Evolutionary conservation across 495 filamentous ascomycete species (phyloP), one percentile per base, ranked within the genome.

Genomic region (Penicillium fimorum): DNA sequence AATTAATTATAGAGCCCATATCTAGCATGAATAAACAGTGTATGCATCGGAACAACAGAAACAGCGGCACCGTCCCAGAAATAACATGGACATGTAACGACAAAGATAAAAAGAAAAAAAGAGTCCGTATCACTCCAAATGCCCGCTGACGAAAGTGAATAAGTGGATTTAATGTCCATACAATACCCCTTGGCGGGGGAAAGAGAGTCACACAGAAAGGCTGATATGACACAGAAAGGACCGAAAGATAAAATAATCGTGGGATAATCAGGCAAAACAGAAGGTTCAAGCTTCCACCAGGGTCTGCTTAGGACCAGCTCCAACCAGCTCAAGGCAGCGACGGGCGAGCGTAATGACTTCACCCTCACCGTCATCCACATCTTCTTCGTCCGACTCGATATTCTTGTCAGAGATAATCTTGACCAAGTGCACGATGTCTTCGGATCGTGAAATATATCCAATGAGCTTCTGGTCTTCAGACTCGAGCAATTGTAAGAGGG

Each of bases 291-390:
- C 81, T 63, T 84, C 82, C 25, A 82, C 76, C 10, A 84, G 74
- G 43, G 79, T 82, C 55, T 79, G 80, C 46, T 76, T 77, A 27
- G 72, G 76, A 51, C 76, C 75, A 63, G 85, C 84, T 18, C 87
- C 86, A n/a, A 97, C 78, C 25, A 96, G 79, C 71, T 96, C 92
- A 37, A 95, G 76, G 71, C 89, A 97, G 48, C 92, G 84, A 50
- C 91, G 87, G 25, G 94, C 94, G 62, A 98, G 82, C 55, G 86
- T 90, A 58, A 97, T 88, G 30, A 97, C 92, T 70, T 98, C 94
- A 20, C 95, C 91, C 71, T 98, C 94, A 17, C 89, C 89, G 61
- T 96, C 92, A 60, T 96, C 92, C 27, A 83, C 86, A 37, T 90
- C 87, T 53, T 96, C 94, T 52, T 90, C 87, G 58, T 96, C 92